Evolutionary conservation across 2,329 filamentous ascomycete species (phyloP).

Genomic region (Aspergillus ochraceus): DNA sequence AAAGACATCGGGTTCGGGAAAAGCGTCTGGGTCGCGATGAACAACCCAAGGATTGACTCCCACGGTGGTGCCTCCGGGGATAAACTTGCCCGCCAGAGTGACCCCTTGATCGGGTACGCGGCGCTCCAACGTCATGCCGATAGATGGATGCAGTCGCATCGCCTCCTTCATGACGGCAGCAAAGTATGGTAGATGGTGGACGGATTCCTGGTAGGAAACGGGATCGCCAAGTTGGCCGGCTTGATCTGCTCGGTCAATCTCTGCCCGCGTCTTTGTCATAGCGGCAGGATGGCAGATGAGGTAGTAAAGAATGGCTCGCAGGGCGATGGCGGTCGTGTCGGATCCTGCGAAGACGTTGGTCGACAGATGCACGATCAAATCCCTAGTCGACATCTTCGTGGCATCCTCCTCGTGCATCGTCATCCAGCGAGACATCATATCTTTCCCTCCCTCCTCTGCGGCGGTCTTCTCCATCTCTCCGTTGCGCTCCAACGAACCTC

Average conservation of each 20-base stretch:
- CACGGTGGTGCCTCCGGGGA: constrained; percentile 42
- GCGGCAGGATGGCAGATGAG: constrained; percentile 51
- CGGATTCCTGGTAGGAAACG: constrained; percentile 25
- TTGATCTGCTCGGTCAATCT: constrained; percentile 37
- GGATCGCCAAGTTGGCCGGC: constrained; percentile 21
- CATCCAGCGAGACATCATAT: constrained; percentile 55
- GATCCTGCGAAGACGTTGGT: constrained; percentile 56
- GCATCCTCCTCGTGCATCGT: constrained; percentile 7
- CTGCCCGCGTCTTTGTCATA: constrained; percentile 36
- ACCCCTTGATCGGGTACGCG: constrained; percentile 32
- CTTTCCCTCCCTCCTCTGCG: background rate
- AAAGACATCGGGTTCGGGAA: constrained; percentile 42
- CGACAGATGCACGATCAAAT: constrained; percentile 64
- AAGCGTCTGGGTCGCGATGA: constrained; percentile 42
- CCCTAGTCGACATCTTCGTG: constrained; percentile 53
- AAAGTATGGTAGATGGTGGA: constrained; percentile 35
- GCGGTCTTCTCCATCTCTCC: background rate
- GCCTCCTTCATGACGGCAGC: constrained; percentile 39
- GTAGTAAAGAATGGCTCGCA: constrained; percentile 70
- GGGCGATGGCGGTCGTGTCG: constrained; percentile 74
- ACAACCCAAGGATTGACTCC: constrained; percentile 48
- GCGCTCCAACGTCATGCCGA: constrained; percentile 36
- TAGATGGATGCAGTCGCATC: constrained; percentile 37
- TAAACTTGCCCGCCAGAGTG: constrained; percentile 28
- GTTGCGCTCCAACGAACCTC: constrained; percentile 15